Evolutionary conservation across 768 basidiomycete species (phyloP).

Genomic region (Calocybe cyanea): DNA sequence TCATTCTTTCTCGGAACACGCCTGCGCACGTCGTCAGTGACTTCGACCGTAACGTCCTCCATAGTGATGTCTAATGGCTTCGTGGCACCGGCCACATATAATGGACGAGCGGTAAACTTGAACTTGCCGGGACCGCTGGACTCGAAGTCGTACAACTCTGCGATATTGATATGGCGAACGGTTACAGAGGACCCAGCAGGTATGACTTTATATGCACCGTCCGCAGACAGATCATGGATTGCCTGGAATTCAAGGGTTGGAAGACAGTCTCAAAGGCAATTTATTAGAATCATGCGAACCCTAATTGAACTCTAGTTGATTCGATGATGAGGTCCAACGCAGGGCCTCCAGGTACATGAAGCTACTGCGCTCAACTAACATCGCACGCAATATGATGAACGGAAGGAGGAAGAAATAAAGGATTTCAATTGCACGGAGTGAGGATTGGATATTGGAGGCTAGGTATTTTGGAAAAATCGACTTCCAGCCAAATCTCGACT

Average conservation of each 20-base stretch:
- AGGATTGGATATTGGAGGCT: too few species aligned
- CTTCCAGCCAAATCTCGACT: too few species aligned
- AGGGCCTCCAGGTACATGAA: too few species aligned
- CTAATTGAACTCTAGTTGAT: conserved; percentile 10
- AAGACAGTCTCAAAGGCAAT: too few species aligned
- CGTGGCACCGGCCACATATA: background rate
- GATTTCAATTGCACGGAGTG: too few species aligned
- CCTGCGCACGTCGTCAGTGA: conserved; percentile 7
- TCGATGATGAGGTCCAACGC: conserved; percentile 34
- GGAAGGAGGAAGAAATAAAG: too few species aligned
- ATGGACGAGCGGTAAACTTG: conserved; percentile 3
- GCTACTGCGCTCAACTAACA: too few species aligned
- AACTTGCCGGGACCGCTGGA: conserved; percentile 6
- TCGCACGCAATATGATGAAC: too few species aligned
- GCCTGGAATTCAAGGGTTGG: conserved; percentile 5
- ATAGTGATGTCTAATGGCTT: background rate
- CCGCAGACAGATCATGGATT: conserved; percentile 4
- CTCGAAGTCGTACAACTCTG: conserved; percentile 9
- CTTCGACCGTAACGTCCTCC: background rate
- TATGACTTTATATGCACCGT: conserved; percentile 7
- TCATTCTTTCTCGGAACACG: background rate
- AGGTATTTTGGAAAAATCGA: too few species aligned
- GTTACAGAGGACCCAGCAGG: conserved; percentile 9
- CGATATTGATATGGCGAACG: conserved; percentile 8
- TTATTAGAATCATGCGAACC: too few species aligned